Conservation (phyloP, 805 yeast species). For the Spathaspora girioi region DNA sequence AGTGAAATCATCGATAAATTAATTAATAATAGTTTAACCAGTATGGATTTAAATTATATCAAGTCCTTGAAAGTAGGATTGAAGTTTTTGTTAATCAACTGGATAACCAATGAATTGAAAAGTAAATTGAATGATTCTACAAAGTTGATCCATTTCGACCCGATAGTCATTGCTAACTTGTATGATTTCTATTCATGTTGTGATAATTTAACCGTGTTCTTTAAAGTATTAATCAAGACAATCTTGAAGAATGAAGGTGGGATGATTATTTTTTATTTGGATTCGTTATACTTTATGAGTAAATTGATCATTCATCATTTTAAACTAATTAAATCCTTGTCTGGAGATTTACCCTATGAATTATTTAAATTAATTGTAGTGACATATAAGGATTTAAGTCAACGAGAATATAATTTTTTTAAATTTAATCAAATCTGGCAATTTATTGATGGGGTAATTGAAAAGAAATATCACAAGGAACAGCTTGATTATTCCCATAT, state of each 20-base stretch:
- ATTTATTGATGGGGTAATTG: slow-evolving; percentile 27
- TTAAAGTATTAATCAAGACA: slow-evolving; percentile 30
- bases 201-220: slow-evolving; percentile 39
- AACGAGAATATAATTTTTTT: slow-evolving; percentile 31
- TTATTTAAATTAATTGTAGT: slow-evolving; percentile 29
- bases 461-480: slow-evolving; percentile 11
- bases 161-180: slow-evolving; percentile 24
- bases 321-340: slow-evolving; percentile 30
- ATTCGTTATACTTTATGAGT: slow-evolving; percentile 33
- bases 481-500: slow-evolving; percentile 4
- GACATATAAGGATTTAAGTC: slow-evolving; percentile 31
- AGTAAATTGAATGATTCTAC: slow-evolving; percentile 29
- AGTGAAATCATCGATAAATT: slow-evolving; percentile 29
- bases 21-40: slow-evolving; percentile 16
- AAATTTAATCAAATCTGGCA: slow-evolving; percentile 32
- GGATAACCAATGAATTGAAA: slow-evolving; percentile 45
- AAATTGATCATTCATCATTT: slow-evolving; percentile 29
- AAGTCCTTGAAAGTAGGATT: slow-evolving; percentile 36
- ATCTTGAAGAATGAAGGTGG: slow-evolving; percentile 38
- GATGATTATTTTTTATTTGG: slow-evolving; percentile 39
- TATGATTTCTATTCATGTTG: slow-evolving; percentile 33
- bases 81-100: slow-evolving; percentile 43
- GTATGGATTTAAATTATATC: slow-evolving; percentile 9
- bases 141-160: slow-evolving; percentile 32
- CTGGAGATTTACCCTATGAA: slow-evolving; percentile 26